Percentiles rank a stretch among this genome's conserved stretches.
phyloP scores from a whole-genome alignment of 2,329 filamentous ascomycete genomes.

The Epichloe sp. region DNA sequence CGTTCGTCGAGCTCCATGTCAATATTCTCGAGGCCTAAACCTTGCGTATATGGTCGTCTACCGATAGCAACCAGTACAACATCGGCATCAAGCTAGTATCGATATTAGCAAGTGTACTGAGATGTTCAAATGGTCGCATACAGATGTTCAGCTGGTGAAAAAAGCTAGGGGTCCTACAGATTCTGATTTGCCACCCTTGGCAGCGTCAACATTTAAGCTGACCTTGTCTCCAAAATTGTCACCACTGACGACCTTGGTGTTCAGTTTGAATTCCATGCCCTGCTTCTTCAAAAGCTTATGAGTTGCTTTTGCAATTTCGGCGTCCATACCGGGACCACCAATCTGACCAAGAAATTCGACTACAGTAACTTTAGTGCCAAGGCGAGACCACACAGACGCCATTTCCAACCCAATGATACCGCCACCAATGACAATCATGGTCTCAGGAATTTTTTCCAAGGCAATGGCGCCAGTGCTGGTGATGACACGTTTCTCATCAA shows the following conservation, averaged over 20 bases:
- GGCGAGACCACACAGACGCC: slow-evolving; percentile 91
- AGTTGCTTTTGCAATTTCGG: slow-evolving; percentile 77
- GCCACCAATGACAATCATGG: slow-evolving; percentile 93
- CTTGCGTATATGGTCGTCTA: slow-evolving; percentile 83
- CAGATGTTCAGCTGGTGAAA: background rate
- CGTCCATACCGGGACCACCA: slow-evolving; percentile 93
- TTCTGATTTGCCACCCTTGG: slow-evolving; percentile 94
- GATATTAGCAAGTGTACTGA: slow-evolving; percentile 10
- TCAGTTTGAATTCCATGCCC: slow-evolving; percentile 95
- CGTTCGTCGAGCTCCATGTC: slow-evolving; percentile 85
- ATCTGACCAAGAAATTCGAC: slow-evolving; percentile 96
- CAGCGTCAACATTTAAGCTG: slow-evolving; percentile 74
- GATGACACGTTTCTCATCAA: slow-evolving; percentile 95
- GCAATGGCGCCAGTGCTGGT: slow-evolving; percentile 92
- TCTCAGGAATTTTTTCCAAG: slow-evolving; percentile 88
- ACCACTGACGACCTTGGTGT: slow-evolving; percentile 85
- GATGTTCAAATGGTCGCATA: background rate
- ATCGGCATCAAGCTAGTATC: slow-evolving; percentile 70
- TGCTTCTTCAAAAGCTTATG: slow-evolving; percentile 95
- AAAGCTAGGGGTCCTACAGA: slow-evolving; percentile 42
- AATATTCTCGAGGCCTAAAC: slow-evolving; percentile 86
- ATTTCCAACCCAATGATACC: slow-evolving; percentile 99
- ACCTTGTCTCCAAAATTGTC: slow-evolving; percentile 67
- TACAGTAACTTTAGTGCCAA: slow-evolving; percentile 89
- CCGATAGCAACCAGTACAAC: slow-evolving; percentile 96